Percentiles rank a stretch among this genome's conserved stretches.
Conservation (phyloP, 2,329 filamentous ascomycete species). For the Phialocephala subalpina region DNA sequence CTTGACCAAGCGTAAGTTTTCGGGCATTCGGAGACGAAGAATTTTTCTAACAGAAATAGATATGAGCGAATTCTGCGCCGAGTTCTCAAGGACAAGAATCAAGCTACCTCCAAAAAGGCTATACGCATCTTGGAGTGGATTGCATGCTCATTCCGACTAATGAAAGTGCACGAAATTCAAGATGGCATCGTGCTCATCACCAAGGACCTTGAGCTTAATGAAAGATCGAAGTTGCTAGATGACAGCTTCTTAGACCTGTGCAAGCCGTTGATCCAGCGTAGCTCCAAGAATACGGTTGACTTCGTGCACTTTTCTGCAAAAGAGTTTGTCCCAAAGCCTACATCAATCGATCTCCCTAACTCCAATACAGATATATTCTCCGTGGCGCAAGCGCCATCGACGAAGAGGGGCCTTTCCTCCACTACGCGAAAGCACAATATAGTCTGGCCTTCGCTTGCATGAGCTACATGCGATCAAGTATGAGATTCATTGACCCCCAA, state of each 20-base stretch:
- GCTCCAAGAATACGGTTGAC: conserved; percentile 21
- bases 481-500: conserved; percentile 11
- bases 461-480: conserved; percentile 20
- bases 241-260: conserved; percentile 19
- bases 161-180: conserved; percentile 26
- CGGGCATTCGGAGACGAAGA: too few species aligned
- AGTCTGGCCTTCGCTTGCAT: conserved; percentile 24
- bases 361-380: conserved; percentile 21
- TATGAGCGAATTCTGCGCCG: conserved; percentile 6
- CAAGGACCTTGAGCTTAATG: conserved; percentile 5
- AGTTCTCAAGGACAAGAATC: not conserved
- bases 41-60: conserved; percentile 1
- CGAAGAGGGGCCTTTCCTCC: conserved; percentile 13
- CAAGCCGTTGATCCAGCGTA: conserved; percentile 25
- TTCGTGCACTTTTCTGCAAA: conserved; percentile 31
- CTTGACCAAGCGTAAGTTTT: conserved; percentile 25
- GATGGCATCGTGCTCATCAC: conserved; percentile 23
- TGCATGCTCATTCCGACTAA: conserved; percentile 25
- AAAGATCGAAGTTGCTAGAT: conserved; percentile 15
- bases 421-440: conserved; percentile 24
- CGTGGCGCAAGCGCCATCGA: conserved; percentile 8
- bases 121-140: conserved; percentile 25
- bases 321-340: conserved; percentile 26
- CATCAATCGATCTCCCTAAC: not conserved
- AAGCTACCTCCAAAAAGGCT: not conserved